Evolutionary conservation across 2,329 filamentous ascomycete genomes (phyloP).

Genomic region (Rhytidhysteron rufulum): DNA sequence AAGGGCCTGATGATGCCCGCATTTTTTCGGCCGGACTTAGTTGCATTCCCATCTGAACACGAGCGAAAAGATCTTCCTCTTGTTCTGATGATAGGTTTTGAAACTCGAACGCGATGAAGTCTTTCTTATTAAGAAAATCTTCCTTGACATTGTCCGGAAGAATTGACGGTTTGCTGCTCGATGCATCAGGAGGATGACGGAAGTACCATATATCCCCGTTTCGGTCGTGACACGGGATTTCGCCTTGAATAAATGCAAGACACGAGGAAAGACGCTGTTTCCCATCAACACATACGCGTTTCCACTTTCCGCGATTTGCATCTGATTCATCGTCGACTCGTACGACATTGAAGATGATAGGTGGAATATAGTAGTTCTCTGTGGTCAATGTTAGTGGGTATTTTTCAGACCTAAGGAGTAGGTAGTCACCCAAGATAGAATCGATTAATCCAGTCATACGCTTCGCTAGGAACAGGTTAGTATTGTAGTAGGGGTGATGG

Average conservation of each 20-base stretch:
- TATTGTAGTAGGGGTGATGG: too few species aligned
- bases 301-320: slow-evolving; percentile 14
- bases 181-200: slow-evolving; percentile 3
- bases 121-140: slow-evolving; percentile 34
- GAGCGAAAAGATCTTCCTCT: slow-evolving; percentile 47
- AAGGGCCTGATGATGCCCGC: slow-evolving; percentile 42
- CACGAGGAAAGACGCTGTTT: slow-evolving; percentile 48
- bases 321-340: neutral
- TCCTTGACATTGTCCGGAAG: slow-evolving; percentile 33
- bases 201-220: slow-evolving; percentile 39
- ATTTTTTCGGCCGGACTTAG: slow-evolving; percentile 46
- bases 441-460: slow-evolving; percentile 32
- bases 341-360: slow-evolving; percentile 45
- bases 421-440: slow-evolving; percentile 30
- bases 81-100: slow-evolving; percentile 35
- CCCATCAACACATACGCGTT: slow-evolving; percentile 44
- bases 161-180: slow-evolving; percentile 19
- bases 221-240: slow-evolving; percentile 42
- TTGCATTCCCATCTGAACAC: slow-evolving; percentile 45
- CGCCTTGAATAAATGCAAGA: slow-evolving; percentile 42
- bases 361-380: slow-evolving; percentile 44
- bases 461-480: slow-evolving; percentile 13
- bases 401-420: too few species aligned
- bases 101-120: slow-evolving; percentile 45
- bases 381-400: neutral